These are phyloP conservation scores for Lentinula guzmanii DNA, from an alignment of 768 basidiomycete species.

Conservation along the genomic window DNA sequence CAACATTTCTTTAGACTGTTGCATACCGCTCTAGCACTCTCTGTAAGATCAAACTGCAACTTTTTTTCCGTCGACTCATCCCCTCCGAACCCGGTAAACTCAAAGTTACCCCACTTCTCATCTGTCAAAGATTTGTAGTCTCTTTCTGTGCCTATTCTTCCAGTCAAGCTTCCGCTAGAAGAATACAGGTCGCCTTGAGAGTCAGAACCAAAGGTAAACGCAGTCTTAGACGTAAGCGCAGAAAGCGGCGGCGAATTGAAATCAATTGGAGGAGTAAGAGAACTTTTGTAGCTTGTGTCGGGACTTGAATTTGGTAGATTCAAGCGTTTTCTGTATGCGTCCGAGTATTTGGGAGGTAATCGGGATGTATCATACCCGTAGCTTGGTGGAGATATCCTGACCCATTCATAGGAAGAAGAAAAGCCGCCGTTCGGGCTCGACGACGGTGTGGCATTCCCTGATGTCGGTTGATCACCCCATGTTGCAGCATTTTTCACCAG, in stretches of 20 bases:
- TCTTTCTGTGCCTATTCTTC: constrained; percentile 37
- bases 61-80: constrained; percentile 49
- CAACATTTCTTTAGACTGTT: background rate
- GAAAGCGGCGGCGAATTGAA: constrained; percentile 10
- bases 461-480: constrained; percentile 25
- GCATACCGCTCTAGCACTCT: constrained; percentile 66
- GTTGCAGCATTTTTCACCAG: constrained; percentile 60
- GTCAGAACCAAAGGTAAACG: background rate
- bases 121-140: constrained; percentile 79
- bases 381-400: constrained; percentile 57
- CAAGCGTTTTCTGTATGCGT: constrained; percentile 73
- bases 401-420: constrained; percentile 69
- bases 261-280: constrained; percentile 23
- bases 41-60: constrained; percentile 89
- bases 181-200: background rate
- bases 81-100: constrained; percentile 70
- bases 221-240: background rate
- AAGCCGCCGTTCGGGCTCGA: constrained; percentile 26
- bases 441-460: background rate
- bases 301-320: constrained; percentile 64
- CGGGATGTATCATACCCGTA: constrained; percentile 7
- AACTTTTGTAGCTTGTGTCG: constrained; percentile 23
- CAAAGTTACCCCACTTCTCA: constrained; percentile 90
- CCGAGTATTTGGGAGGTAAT: constrained; percentile 64
- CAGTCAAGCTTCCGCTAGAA: background rate